These are phyloP conservation scores for Neopestalotiopsis sp. DNA, from an alignment of 2,329 filamentous ascomycete genomes.

Conservation along the genomic window DNA sequence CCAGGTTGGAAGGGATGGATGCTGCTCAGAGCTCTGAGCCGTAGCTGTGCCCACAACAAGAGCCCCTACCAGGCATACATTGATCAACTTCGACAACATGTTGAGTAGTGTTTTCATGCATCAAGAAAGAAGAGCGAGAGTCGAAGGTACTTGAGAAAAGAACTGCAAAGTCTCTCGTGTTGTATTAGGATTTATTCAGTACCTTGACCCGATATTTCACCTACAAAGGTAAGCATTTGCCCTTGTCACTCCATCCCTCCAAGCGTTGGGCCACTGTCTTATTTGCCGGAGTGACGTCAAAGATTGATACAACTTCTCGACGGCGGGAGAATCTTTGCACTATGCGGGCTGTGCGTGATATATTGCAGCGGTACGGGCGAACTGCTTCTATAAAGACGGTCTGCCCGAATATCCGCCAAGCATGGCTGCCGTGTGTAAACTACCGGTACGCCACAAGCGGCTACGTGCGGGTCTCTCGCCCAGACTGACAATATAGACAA, in stretches of 20 bases:
- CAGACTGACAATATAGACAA: background rate
- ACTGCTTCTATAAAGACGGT: background rate
- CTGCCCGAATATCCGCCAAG: background rate
- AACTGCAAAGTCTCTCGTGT: no score
- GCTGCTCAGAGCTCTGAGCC: slow-evolving; percentile 26
- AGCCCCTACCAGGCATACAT: background rate
- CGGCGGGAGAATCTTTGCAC: background rate
- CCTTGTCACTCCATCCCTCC: background rate
- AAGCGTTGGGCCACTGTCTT: background rate
- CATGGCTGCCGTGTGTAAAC: background rate
- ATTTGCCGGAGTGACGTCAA: background rate
- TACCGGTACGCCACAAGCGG: background rate
- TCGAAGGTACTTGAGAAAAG: background rate
- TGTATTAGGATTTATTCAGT: background rate
- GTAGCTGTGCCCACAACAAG: background rate
- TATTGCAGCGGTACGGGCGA: background rate
- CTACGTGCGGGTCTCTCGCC: background rate
- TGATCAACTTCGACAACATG: background rate
- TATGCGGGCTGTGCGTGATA: background rate
- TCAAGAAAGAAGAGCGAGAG: background rate
- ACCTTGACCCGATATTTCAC: background rate
- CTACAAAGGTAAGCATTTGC: background rate
- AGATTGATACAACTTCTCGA: background rate
- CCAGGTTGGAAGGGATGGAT: slow-evolving; percentile 56
- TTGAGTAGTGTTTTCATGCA: background rate